These are phyloP conservation scores for Tylopilus plumbeoviolaceoides DNA, from an alignment of 768 basidiomycete species.

Conservation along the genomic window DNA sequence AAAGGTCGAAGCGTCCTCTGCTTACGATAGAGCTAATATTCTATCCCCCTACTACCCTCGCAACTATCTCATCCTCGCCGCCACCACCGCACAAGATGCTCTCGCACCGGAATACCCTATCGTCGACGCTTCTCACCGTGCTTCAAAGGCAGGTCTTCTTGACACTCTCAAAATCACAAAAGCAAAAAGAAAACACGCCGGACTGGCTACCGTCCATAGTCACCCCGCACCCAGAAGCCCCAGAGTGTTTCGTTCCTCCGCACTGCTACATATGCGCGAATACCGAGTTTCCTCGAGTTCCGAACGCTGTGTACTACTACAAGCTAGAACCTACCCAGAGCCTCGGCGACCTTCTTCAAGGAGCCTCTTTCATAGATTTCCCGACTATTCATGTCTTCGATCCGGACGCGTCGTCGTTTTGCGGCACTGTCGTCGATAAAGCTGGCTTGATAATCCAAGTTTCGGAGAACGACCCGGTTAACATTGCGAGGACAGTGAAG, in stretches of 20 bases:
- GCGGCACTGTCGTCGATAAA: constrained; percentile 54
- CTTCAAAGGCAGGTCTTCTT: constrained; percentile 42
- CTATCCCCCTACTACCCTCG: constrained; percentile 49
- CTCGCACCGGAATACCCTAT: constrained; percentile 59
- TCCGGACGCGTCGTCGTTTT: constrained; percentile 47
- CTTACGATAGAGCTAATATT: constrained; percentile 74
- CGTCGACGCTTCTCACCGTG: constrained; percentile 44
- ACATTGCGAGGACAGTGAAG: constrained; percentile 43
- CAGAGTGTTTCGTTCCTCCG: constrained; percentile 52
- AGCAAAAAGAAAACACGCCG: constrained; percentile 48
- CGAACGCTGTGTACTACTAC: constrained; percentile 44
- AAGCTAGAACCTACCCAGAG: constrained; percentile 49
- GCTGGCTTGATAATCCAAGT: constrained; percentile 35
- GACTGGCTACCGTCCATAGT: constrained; percentile 56
- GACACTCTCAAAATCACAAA: constrained; percentile 24
- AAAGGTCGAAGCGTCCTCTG: constrained; percentile 68
- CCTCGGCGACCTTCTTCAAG: constrained; percentile 46
- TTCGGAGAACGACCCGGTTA: constrained; percentile 12
- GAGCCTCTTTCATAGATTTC: constrained; percentile 76
- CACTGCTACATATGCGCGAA: constrained; percentile 56
- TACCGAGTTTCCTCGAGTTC: constrained; percentile 25
- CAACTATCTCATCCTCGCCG: constrained; percentile 33
- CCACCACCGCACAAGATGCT: constrained; percentile 47
- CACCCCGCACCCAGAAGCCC: constrained; percentile 50
- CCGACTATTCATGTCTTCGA: constrained; percentile 80